phyloP scores from a whole-genome alignment of 75 land plant species.

The Sequoia sempervirens region DNA sequence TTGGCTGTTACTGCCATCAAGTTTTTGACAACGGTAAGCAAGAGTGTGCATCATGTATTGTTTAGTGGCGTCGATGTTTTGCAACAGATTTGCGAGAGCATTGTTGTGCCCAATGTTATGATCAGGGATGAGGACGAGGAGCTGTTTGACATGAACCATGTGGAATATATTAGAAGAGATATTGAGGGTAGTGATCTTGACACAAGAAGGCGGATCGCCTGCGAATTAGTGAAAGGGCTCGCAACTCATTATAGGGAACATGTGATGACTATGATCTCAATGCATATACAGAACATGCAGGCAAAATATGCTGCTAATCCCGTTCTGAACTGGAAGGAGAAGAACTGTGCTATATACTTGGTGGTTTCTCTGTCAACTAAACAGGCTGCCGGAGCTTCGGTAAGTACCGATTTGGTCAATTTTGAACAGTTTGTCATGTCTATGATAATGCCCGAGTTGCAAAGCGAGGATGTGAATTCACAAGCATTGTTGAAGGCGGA shows the following conservation, averaged over 20 bases:
- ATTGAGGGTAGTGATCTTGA: conserved; percentile 97
- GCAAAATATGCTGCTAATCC: conserved; percentile 55
- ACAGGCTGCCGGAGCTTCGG: conserved; percentile 47
- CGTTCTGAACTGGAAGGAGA: conserved; percentile 78
- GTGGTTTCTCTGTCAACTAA: conserved; percentile 82
- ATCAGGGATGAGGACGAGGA: conserved; percentile 90
- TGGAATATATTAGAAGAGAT: conserved; percentile 93
- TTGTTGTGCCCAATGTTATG: conserved; percentile 87
- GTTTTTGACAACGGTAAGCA: conserved; percentile 88
- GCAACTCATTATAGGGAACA: conserved; percentile 69
- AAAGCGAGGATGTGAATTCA: too few relatives aligned
- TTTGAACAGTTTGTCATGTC: conserved; percentile 69
- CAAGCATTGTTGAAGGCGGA: conserved; percentile 60
- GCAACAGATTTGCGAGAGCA: conserved; percentile 70
- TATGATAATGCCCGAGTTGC: not conserved
- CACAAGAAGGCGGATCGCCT: conserved; percentile 87
- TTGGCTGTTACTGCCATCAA: conserved; percentile 81
- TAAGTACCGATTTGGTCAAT: conserved; percentile 65
- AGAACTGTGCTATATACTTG: conserved; percentile 86
- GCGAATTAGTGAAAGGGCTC: conserved; percentile 93
- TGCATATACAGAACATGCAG: conserved; percentile 58
- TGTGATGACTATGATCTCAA: conserved; percentile 53
- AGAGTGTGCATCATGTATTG: conserved; percentile 79
- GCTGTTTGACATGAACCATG: conserved; percentile 89
- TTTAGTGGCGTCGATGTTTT: conserved; percentile 59